Evolutionary conservation across 2,329 filamentous ascomycete species (phyloP), one percentile per base, ranked within the genome.

Genomic region (Proliferodiscus dingleyae): DNA sequence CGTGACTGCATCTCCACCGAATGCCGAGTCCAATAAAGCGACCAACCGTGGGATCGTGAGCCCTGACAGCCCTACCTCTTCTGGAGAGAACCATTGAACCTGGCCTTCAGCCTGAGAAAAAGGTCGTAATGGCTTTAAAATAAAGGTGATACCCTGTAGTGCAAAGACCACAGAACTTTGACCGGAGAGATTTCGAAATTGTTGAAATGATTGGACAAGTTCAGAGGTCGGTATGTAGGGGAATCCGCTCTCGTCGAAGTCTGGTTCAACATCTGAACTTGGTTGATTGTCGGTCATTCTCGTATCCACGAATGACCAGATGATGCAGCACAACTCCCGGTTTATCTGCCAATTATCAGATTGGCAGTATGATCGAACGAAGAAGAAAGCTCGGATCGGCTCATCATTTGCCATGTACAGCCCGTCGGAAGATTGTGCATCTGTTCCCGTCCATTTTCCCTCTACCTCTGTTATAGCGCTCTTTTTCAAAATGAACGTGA

Each of bases 281-380:
- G 32, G 30, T 22, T 21, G n/a, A 7, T 19, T 16, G 23, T 13
- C 23, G 21, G 38, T 11, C 9, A 38, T 6, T 19, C 23, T 45
- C 42, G 42, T 34, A 18, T 33, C 42, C 30, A 23, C 15, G 15
- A 9, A 23, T 45, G 34, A 45, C 42, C 42, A 45, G 34, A 45
- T 24, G 24, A 45, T 21, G 26, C 42, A 45, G 18, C 32, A 38
- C 21, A 39, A 8, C 30, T 45, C 33, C 8, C 34, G 42, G 21
- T 24, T 45, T 11, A 39, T 16, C 23, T 45, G 42, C 42, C 42
- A 45, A 45, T 45, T 24, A 21, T 45, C 34, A 22, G 16, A 26
- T 19, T 39, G 34, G 30, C 4, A 45, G 36, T 22, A 45, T 33
- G 42, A 29, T 18, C 42, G 42, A 45, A 45, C 38, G n/a, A 45